Evolutionary conservation across 2,329 filamentous ascomycete species (phyloP).

Genomic region (Blastomyces emzantsi): DNA sequence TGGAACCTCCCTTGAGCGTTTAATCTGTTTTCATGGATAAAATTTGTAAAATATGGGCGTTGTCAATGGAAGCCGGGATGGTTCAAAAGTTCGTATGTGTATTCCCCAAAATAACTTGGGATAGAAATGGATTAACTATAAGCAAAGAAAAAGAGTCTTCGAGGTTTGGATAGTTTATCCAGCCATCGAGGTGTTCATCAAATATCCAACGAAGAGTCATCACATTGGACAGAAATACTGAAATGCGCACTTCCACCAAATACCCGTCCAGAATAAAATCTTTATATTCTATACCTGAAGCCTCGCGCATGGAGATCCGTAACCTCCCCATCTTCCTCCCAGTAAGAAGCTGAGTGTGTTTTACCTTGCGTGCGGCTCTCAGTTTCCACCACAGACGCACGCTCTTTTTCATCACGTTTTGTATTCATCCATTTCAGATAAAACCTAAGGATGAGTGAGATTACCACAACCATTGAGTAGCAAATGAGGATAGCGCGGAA

Average conservation of each 20-base stretch:
- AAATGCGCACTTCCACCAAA: neutral
- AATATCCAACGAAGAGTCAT: too few relatives aligned
- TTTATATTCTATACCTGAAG: constrained; percentile 1
- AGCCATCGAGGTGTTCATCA: too few relatives aligned
- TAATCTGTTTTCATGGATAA: too few relatives aligned
- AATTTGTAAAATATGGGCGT: neutral
- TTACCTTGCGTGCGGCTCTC: neutral
- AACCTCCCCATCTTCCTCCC: neutral
- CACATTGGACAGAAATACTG: neutral
- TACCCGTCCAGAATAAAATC: too few relatives aligned
- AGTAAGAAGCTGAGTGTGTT: neutral
- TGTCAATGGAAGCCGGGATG: too few relatives aligned
- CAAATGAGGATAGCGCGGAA: constrained; percentile 40
- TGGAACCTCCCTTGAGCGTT: neutral
- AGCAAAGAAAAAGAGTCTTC: too few relatives aligned
- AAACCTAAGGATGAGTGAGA: neutral
- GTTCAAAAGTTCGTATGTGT: too few relatives aligned
- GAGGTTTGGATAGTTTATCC: too few relatives aligned
- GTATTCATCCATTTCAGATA: constrained; percentile 27
- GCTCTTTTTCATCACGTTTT: constrained; percentile 24
- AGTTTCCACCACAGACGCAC: neutral
- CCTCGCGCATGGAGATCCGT: neutral
- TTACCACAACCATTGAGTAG: constrained; percentile 39
- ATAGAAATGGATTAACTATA: too few relatives aligned
- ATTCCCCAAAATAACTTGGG: too few relatives aligned